Evolutionary conservation across 345 rosid genomes (phyloP), one percentile per base, ranked within the genome.

Genomic region (Trapa incisa): DNA sequence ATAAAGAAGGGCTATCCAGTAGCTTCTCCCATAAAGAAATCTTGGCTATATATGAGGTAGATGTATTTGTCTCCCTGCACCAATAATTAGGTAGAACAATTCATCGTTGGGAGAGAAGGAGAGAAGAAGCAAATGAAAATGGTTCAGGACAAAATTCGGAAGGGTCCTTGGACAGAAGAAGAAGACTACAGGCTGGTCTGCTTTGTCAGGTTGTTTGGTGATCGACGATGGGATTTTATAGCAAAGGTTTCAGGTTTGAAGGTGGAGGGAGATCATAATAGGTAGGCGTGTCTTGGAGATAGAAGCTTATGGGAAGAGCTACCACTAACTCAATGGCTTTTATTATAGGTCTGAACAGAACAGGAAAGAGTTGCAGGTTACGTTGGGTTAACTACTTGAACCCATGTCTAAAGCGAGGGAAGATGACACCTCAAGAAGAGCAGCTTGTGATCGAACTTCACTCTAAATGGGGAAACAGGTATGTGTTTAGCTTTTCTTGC

Each of bases 161-260:
- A 87, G 82, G 99, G 99, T 65, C 97, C 96, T 14, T 94, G 99
- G 99, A 91, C 97, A 73, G 99, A 94, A 71, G 88, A 86, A 43
- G 99, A 94, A 74, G 99, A 94, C 86, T 64, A 82, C 33, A 80
- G 89, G 45, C 88, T 94, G 81, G 80, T 83, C 75, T 83, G 87
- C 90, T 91, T 87, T 78, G 97, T 94, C 75, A 87, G 89, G 83
- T 74, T 89, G 61, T 89, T 94, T 67, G 99, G 99, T 48, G 97
- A 94, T 74, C 91, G 99, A 56, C 82, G 99, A 72, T 94, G 99
- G 99, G 99, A 94, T 76, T 94, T 85, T 85, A 83, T 94, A 66
- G 97, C 99, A 1, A 91, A 91, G 83, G 96, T 94, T 77, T 94
- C 99, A 94, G 99, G 99, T 94, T 94, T 94, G 97, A 91, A 89